A percentile compares a stretch with the other conserved stretches of the same genome.
These are phyloP conservation scores for Aspergillus sp. DNA, from an alignment of 2,329 filamentous ascomycete species.

Conservation along the genomic window DNA sequence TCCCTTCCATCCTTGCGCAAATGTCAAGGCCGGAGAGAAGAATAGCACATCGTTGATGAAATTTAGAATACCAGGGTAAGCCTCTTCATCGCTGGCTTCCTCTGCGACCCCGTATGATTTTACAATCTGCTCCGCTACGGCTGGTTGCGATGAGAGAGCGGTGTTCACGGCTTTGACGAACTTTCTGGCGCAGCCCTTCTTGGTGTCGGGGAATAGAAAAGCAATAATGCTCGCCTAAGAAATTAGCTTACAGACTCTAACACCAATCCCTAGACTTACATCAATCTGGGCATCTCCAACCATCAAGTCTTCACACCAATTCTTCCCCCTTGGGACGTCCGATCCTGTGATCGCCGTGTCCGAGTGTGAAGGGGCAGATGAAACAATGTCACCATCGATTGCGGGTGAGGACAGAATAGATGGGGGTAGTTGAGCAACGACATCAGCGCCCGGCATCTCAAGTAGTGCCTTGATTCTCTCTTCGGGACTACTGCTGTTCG, in stretches of 20 bases:
- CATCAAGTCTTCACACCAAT: constrained; percentile 49
- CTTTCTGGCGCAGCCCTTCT: constrained; percentile 22
- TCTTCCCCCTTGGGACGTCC: constrained; percentile 39
- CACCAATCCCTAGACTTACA: constrained; percentile 28
- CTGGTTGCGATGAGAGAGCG: constrained; percentile 24
- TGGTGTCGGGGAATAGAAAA: constrained; percentile 27
- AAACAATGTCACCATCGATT: constrained; percentile 46
- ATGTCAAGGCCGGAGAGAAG: constrained; percentile 44
- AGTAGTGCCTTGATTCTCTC: constrained; percentile 46
- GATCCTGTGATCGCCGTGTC: constrained; percentile 23
- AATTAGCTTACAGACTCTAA: background rate
- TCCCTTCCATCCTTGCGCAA: constrained; percentile 39
- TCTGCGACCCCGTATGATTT: constrained; percentile 41
- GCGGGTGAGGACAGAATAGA: constrained; percentile 37
- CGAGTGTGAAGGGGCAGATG: constrained; percentile 23
- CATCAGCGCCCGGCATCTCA: constrained; percentile 40
- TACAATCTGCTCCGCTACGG: constrained; percentile 29
- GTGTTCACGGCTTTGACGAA: constrained; percentile 22
- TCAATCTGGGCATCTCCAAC: constrained; percentile 52
- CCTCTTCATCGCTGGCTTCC: constrained; percentile 41
- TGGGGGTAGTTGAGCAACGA: constrained; percentile 43
- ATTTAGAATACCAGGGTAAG: constrained; percentile 42
- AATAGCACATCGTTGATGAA: constrained; percentile 50
- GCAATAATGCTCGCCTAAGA: constrained; percentile 28
- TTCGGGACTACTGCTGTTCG: constrained; percentile 31